Base-by-base conservation (phyloP, 805 yeast species). In the Candida insectalens region DNA sequence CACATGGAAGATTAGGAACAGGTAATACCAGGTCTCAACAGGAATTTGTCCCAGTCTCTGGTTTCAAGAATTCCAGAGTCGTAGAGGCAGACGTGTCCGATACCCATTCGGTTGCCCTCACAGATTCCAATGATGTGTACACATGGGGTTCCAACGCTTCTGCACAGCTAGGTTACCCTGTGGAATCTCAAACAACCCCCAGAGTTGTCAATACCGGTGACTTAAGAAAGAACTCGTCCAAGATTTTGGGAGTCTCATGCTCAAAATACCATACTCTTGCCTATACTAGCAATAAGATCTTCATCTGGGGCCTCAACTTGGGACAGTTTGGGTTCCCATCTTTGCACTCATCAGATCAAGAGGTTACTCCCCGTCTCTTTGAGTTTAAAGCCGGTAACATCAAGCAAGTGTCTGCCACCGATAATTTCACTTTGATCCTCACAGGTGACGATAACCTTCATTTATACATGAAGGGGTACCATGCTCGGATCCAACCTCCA, bases 111-210 rank as follows among this genome's bases (percentile, higher is more conserved):
- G 45, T 85, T 7, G 79, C 70, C 0, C 44, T 82, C 15, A 69
- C 80, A 1, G 46, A 57, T 0, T 43, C 55, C 12, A 74, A 75
- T 25, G 66, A 67, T n/a, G 59, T 84, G 2, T 80, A 64, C 40
- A 56, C 87, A 0, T 88, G 95, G 94, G 96, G 96, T 0, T 64
- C 74, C 39, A 83, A 83, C 46, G 61, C 65, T 13, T 39, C 16
- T 25, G 40, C 39, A 4, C 40, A 36, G 29, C 32, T 39, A 9
- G 40, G 40, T 9, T 34, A 34, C 20, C 30, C 18, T 15, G 13
- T 17, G 2, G 35, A 32, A 13, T 12, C 16, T 5, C 34, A 31
- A 18, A 5, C 25, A n/a, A 12, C 19, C 18, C 35, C 35, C 9
- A 22, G 17, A 14, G 25, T 8, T 7, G 35, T 32, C n/a, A 7